phyloP scores from a whole-genome alignment of 108 stramenopile species.

The Skeletonema menzelii region DNA sequence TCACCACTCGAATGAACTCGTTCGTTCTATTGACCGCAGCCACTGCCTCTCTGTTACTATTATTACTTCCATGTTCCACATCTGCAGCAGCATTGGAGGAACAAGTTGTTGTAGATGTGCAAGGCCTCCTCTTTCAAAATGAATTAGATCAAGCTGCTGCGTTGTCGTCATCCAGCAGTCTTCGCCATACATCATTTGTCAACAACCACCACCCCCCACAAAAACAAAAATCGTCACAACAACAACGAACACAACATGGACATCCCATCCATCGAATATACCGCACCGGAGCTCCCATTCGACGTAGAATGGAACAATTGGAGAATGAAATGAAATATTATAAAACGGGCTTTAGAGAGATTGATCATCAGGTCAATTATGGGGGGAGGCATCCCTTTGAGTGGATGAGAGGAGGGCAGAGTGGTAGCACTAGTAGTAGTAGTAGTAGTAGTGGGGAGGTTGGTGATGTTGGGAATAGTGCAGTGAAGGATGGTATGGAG shows the following conservation, averaged over 20 bases:
- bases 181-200: too few species aligned
- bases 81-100: background rate
- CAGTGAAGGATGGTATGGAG: background rate
- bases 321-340: constrained; percentile 64
- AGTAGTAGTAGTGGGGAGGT: too few species aligned
- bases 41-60: background rate
- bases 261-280: constrained; percentile 70
- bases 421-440: too few species aligned
- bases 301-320: constrained; percentile 53
- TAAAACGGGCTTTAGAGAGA: constrained; percentile 67
- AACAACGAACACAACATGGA: background rate
- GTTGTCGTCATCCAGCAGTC: background rate
- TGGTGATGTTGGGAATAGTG: background rate
- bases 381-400: constrained; percentile 73
- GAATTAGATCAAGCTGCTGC: background rate
- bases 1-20: background rate
- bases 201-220: background rate
- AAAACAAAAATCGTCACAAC: background rate
- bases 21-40: background rate
- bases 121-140: background rate
- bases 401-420: constrained; percentile 1
- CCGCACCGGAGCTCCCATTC: constrained; percentile 49
- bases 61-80: too few species aligned
- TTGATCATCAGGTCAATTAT: constrained; percentile 61
- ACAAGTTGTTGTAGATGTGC: too few species aligned